Percentiles rank a stretch among this genome's conserved stretches.
Conservation (phyloP, 2,329 filamentous ascomycete genomes). For the Blastomyces gilchristii region DNA sequence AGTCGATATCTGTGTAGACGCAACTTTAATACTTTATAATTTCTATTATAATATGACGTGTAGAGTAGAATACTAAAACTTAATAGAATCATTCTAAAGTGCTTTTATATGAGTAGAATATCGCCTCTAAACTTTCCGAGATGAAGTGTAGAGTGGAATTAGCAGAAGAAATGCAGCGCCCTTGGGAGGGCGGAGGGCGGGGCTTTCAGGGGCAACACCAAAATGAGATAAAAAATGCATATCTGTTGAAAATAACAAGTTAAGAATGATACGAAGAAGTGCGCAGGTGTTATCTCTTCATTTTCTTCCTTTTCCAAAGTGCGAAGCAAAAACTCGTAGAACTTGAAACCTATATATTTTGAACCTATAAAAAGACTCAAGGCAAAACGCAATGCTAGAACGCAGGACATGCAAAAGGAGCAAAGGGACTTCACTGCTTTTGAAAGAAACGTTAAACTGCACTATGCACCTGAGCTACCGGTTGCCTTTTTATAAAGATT, state of each 20-base stretch:
- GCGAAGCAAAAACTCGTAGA: neutral
- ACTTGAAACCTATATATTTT: neutral
- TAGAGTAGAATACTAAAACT: neutral
- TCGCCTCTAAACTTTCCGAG: neutral
- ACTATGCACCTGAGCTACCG: neutral
- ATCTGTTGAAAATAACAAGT: neutral
- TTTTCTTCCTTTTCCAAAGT: neutral
- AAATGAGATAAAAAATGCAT: neutral
- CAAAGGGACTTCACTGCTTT: neutral
- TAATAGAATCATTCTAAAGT: neutral
- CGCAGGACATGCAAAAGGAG: neutral
- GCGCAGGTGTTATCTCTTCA: neutral
- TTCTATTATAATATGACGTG: neutral
- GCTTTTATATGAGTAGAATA: neutral
- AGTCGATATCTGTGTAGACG: neutral
- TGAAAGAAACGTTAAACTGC: neutral
- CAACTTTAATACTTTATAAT: neutral
- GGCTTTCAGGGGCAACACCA: neutral
- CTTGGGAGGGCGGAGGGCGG: neutral
- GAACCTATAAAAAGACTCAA: neutral
- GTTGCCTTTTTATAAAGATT: neutral
- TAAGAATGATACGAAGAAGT: neutral
- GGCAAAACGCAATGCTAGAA: neutral
- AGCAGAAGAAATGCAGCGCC: neutral
- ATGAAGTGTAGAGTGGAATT: neutral